Evolutionary conservation across 352 stramenopile species (phyloP), one percentile per base, ranked within the genome.

Genomic region (Pythium vanterpoolii): DNA sequence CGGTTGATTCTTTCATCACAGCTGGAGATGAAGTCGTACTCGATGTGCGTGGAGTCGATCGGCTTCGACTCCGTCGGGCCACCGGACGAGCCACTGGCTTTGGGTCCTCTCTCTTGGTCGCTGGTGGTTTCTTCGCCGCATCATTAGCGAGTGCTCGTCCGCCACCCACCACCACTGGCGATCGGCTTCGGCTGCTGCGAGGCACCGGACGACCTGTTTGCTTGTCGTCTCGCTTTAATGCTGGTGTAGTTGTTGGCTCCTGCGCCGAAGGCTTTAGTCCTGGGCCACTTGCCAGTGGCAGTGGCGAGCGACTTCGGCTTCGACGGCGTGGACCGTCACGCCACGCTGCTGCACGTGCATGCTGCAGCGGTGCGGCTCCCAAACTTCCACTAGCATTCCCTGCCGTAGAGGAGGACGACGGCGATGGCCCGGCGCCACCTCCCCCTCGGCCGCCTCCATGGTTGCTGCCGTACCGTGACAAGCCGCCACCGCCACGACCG

Each of bases 401-500:
- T 19, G 13, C 9, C 23, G 47, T 13, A 5, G 47, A 55, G 21
- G 53, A 56, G 13, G 30, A 21, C 43, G 34, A 34, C 19, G 58
- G n/a, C 30, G 36, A 24, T 11, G 30, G 23, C n/a, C 47, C 47
- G 21, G 38, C 36, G 10, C 4, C 28, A 18, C 49, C 39, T 14
- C 62, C 54, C 27, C 49, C 62, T 38, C 62, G 13, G 3, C 54
- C 54, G 19, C 56, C 62, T 42, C 43, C 51, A 39, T 59, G 60
- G 40, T 62, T 62, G 38, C 42, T 62, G 45, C 60, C 60, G 30
- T 70, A 70, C 21, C 56, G 50, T 16, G 56, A 65, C 14, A 61
- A 33, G n/a, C 49, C 53, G 13, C 18, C 24, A 2, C 42, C 42
- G 7, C 53, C 42, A 18, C 51, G 11, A n/a, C 53, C 38, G 8